Evolutionary conservation across 352 stramenopile species (phyloP).

Genomic region (Phytophthora sp.): DNA sequence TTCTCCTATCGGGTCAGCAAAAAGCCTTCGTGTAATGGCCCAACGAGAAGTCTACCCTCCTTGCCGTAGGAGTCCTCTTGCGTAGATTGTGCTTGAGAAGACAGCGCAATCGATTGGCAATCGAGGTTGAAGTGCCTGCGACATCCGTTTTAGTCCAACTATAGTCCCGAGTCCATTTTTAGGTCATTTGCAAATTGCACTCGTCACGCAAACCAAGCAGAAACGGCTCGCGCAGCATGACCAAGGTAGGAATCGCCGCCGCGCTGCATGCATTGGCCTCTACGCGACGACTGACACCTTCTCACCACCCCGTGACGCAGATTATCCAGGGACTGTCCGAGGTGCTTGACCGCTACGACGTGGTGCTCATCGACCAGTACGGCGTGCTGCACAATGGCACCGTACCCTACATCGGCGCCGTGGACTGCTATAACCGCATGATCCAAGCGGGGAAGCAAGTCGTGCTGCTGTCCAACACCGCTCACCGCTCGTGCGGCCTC

Average conservation of each 20-base stretch:
- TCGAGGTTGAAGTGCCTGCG: too few species aligned
- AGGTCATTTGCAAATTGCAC: neutral
- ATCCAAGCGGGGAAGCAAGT: constrained; percentile 66
- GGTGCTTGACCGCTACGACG: constrained; percentile 77
- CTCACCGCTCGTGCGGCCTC: constrained; percentile 62
- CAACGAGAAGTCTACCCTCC: too few species aligned
- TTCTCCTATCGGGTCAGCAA: too few species aligned
- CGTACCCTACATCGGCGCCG: constrained; percentile 61
- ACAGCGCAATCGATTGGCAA: too few species aligned
- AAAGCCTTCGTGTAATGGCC: too few species aligned
- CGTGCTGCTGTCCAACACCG: constrained; percentile 91
- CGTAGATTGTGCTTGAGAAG: too few species aligned
- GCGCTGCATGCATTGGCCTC: neutral
- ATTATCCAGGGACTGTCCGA: constrained; percentile 41
- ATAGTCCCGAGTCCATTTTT: neutral
- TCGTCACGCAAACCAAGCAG: constrained; percentile 7
- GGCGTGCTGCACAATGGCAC: constrained; percentile 92
- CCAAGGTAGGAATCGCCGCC: neutral
- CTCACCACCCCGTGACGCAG: constrained; percentile 6
- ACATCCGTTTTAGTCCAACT: too few species aligned
- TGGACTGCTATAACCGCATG: constrained; percentile 70
- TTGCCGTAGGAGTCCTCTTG: too few species aligned
- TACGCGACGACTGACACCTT: neutral
- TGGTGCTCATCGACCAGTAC: constrained; percentile 93
- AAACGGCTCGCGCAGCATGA: constrained; percentile 3